Conservation (phyloP, 192 early-diverging fungal genomes). For the Funneliformis geosporum region DNA sequence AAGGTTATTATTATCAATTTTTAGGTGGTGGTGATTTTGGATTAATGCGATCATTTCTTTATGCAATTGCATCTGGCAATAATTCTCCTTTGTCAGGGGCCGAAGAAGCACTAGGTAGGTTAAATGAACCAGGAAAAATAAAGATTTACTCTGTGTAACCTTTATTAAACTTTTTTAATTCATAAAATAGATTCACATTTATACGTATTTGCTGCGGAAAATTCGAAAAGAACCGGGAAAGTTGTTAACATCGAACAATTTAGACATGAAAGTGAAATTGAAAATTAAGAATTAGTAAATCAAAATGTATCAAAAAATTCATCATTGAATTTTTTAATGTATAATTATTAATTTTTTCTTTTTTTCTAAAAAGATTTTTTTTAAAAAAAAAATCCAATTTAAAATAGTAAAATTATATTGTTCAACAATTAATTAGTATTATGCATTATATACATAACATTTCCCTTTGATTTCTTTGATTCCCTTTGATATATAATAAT, state of each 20-base stretch:
- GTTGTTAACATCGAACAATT: conserved; percentile 28
- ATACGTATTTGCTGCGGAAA: conserved; percentile 39
- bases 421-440: too few species aligned
- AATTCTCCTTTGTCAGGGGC: too few species aligned
- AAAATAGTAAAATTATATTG: too few species aligned
- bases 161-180: too few species aligned
- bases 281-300: not conserved
- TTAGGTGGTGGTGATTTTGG: conserved; percentile 32
- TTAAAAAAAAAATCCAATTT: too few species aligned
- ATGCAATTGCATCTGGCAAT: conserved; percentile 1
- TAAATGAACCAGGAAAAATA: not conserved
- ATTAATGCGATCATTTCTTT: conserved; percentile 17
- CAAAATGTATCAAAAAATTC: not conserved
- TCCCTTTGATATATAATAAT: too few species aligned
- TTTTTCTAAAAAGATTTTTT: too few species aligned
- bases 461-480: too few species aligned
- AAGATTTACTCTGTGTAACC: too few species aligned
- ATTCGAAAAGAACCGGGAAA: conserved; percentile 21
- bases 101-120: conserved; percentile 24
- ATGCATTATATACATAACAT: too few species aligned
- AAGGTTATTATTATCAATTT: not conserved
- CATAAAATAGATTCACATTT: conserved; percentile 32
- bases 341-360: too few species aligned
- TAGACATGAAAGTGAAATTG: conserved; percentile 2
- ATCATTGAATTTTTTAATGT: too few species aligned